Evolutionary conservation across 176 grass and related monocot genomes (phyloP).

Genomic region (Olyra latifolia): DNA sequence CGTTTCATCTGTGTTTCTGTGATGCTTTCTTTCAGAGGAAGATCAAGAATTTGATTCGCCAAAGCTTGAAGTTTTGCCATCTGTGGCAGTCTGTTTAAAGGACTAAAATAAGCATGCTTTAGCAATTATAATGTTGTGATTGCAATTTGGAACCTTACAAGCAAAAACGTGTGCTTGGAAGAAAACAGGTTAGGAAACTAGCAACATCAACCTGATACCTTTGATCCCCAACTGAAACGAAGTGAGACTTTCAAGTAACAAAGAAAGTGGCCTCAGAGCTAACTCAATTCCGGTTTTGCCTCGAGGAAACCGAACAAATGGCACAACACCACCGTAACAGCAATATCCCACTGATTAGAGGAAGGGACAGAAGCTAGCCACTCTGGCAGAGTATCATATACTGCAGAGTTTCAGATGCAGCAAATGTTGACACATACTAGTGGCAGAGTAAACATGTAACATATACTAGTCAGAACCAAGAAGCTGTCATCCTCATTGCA

Average conservation of each 20-base stretch:
- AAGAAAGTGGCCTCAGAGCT: background rate
- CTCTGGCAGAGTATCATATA: background rate
- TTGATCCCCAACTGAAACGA: background rate
- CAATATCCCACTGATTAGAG: background rate
- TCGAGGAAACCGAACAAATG: background rate
- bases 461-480: slow-evolving; percentile 29
- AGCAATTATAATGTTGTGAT: background rate
- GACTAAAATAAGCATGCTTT: background rate
- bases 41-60: background rate
- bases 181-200: background rate
- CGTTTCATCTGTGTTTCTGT: background rate
- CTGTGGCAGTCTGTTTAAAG: background rate
- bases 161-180: background rate
- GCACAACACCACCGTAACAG: background rate
- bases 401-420: background rate
- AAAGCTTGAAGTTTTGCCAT: background rate
- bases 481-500: slow-evolving; percentile 35
- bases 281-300: background rate
- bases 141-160: background rate
- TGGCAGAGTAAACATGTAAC: background rate
- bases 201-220: background rate
- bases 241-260: background rate
- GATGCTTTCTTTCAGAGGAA: background rate
- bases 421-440: background rate
- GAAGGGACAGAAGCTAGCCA: background rate